A percentile compares a stretch with the other conserved stretches of the same genome.
phyloP scores from a whole-genome alignment of 2,329 filamentous ascomycete species.

The Lachnellula suecica region DNA sequence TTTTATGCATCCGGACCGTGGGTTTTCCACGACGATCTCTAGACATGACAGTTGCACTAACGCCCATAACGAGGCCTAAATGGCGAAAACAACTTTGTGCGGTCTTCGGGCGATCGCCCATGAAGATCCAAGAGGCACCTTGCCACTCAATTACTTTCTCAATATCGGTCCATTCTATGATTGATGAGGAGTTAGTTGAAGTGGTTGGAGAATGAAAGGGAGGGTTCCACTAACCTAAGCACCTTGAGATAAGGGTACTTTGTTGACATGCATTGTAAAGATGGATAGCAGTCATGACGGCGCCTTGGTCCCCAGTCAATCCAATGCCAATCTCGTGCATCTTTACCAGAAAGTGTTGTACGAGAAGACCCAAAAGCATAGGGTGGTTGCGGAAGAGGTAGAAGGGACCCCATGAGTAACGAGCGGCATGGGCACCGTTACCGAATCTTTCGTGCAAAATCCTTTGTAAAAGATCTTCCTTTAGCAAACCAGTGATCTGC shows the following conservation, averaged over 20 bases:
- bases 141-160: conserved; percentile 6
- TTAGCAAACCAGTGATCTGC: background rate
- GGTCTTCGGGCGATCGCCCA: conserved; percentile 3
- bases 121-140: conserved; percentile 2
- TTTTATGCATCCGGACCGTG: background rate
- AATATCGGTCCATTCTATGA: conserved; percentile 2
- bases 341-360: background rate
- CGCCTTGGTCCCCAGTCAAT: conserved; percentile 1
- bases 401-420: background rate
- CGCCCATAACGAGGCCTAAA: conserved; percentile 2
- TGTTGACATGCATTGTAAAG: conserved; percentile 5
- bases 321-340: background rate
- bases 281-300: conserved; percentile 1
- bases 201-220: background rate
- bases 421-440: background rate
- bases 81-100: background rate
- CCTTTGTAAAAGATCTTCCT: background rate
- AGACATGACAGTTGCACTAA: conserved; percentile 1
- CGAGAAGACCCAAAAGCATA: background rate
- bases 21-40: background rate
- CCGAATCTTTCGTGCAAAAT: background rate
- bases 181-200: background rate
- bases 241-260: background rate
- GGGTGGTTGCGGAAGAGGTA: background rate
- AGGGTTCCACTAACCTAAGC: background rate